Evolutionary conservation across 78 protist species (phyloP).

Genomic region (Guillardia theta): DNA sequence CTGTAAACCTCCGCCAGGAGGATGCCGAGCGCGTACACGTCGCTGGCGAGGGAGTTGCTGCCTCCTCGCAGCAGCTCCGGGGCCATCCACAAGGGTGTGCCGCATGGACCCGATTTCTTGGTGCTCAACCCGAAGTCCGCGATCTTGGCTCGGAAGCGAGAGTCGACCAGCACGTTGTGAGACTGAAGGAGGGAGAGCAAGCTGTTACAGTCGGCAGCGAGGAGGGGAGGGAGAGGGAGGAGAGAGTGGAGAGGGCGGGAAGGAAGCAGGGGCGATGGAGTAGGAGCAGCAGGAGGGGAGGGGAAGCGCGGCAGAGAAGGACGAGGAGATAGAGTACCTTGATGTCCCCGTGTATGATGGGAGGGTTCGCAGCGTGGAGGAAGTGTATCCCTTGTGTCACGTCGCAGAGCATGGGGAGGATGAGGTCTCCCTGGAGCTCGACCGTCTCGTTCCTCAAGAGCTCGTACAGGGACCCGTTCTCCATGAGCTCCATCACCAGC

Average conservation of each 20-base stretch:
- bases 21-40: constrained; percentile 17
- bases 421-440: neutral
- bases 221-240: no score
- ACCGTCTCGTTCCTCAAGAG: neutral
- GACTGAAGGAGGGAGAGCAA: no score
- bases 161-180: constrained; percentile 13
- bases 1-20: neutral
- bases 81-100: constrained; percentile 38
- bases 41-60: neutral
- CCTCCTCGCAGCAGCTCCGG: neutral
- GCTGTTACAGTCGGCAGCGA: no score
- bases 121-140: neutral
- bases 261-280: no score
- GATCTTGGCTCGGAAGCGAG: neutral
- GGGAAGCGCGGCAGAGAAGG: no score
- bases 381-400: neutral
- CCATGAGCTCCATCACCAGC: neutral
- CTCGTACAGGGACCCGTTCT: neutral
- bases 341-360: constrained; percentile 17
- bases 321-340: no score
- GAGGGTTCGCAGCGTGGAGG: neutral
- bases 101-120: neutral
- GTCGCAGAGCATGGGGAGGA: neutral
- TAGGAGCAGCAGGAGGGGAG: no score
- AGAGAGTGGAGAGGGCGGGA: no score